Evolutionary conservation across 2,329 filamentous ascomycete genomes (phyloP), one percentile per base, ranked within the genome.

Genomic region (Lachnellula hyalina): DNA sequence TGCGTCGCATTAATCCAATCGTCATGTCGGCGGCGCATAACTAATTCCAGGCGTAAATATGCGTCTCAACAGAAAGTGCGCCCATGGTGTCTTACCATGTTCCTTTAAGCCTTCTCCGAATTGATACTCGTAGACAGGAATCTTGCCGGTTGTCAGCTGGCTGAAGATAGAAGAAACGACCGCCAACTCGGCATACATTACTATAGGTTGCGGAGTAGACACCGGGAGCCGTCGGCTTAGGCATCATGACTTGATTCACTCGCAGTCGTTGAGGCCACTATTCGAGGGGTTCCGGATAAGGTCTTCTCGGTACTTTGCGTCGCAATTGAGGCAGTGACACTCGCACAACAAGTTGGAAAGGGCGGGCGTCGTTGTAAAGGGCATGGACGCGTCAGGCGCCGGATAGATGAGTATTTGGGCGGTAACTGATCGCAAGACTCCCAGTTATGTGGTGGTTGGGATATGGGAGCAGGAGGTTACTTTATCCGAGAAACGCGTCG

Each of bases 1-100:
- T 99, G 94, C 52, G 94, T 99, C n/a, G 94, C 94, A 77, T 99
- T 99, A 75, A 99, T 94, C 91, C 93, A 99, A 73, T 97, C 85
- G 72, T 99, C 94, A 51, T 85, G 82, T 57, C 93, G 85, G 49
- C 94, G 84, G 71, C 94, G 87, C 94, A 99, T 99, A 62, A 97
- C 67, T 69, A 50, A 17, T 61, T 12, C 51, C 44, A 42, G 12
- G 5, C 7, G 23, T 62, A 34, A 62, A 44, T 21, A 3, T 35
- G 15, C 3, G 19, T 44, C n/a, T 14, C 21, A 21, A 11, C 19
- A 44, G 11, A 23, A 14, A 21, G 4, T 25, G 5, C 15, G 1
- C 11, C 12, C 17, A 44, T 35, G 28, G 3, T 19, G 35, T 49
- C 59, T 59, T 49, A 66, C 67, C 89, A 89, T 96, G 90, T 66